phyloP scores from a whole-genome alignment of 2,329 filamentous ascomycete genomes.

The Byssochlamys sp. region DNA sequence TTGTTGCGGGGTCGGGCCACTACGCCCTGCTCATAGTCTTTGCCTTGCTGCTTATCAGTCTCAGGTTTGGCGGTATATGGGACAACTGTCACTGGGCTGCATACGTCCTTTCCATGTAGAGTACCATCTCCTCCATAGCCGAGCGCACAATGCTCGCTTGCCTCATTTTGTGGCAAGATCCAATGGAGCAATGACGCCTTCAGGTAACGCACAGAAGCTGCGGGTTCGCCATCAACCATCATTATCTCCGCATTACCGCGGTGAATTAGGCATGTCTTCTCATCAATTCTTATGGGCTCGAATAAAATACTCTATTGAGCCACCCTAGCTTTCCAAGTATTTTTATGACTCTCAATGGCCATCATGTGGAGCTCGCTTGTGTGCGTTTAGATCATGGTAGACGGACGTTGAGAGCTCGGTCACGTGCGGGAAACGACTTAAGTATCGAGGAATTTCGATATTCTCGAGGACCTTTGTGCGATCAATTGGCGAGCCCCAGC shows the following conservation, averaged over 20 bases:
- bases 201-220: neutral
- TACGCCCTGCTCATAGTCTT: slow-evolving; percentile 1
- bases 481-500: neutral
- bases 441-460: neutral
- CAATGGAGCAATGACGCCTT: neutral
- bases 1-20: slow-evolving; percentile 16
- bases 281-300: neutral
- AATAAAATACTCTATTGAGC: neutral
- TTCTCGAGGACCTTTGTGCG: neutral
- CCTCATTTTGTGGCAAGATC: neutral
- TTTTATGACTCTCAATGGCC: neutral
- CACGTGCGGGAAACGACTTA: neutral
- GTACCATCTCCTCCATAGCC: neutral
- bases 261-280: neutral
- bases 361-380: neutral
- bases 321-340: neutral
- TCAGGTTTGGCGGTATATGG: neutral
- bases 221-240: neutral
- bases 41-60: neutral
- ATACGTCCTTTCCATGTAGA: neutral
- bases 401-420: neutral
- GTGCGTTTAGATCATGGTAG: neutral
- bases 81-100: neutral
- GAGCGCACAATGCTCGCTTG: neutral
- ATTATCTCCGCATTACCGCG: neutral